Evolutionary conservation across 345 rosid species (phyloP).

Genomic region (Geranium brycei): DNA sequence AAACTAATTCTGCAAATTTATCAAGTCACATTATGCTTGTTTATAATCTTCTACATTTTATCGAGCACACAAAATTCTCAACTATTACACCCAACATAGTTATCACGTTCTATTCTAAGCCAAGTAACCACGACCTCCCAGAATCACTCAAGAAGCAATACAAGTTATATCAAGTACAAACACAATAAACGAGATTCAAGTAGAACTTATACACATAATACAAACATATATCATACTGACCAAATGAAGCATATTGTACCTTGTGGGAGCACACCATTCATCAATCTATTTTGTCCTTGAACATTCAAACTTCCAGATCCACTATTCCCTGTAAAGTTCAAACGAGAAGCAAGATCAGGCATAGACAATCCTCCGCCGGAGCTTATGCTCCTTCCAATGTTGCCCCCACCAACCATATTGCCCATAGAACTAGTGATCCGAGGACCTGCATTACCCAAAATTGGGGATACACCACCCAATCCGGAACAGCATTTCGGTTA

Average conservation of each 20-base stretch:
- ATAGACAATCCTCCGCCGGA: constrained; percentile 82
- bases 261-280: constrained; percentile 83
- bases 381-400: constrained; percentile 72
- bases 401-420: constrained; percentile 88
- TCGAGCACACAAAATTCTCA: background rate
- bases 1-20: too few relatives aligned
- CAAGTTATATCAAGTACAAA: background rate
- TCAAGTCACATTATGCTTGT: too few relatives aligned
- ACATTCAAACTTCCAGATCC: constrained; percentile 76
- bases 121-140: background rate
- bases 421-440: constrained; percentile 80
- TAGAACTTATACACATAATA: background rate
- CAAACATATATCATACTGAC: too few relatives aligned
- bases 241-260: constrained; percentile 24
- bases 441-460: constrained; percentile 82
- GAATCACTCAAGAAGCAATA: background rate
- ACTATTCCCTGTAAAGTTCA: constrained; percentile 54
- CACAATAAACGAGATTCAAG: too few relatives aligned
- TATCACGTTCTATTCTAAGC: background rate
- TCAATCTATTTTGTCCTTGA: constrained; percentile 81
- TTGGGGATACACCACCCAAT: constrained; percentile 68
- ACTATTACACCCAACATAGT: background rate
- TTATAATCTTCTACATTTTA: too few relatives aligned
- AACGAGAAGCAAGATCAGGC: constrained; percentile 75
- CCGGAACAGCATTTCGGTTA: constrained; percentile 74